A percentile compares a stretch with the other conserved stretches of the same genome.
These are phyloP conservation scores for Fusarium sp. DNA, from an alignment of 2,329 filamentous ascomycete genomes.

Conservation along the genomic window DNA sequence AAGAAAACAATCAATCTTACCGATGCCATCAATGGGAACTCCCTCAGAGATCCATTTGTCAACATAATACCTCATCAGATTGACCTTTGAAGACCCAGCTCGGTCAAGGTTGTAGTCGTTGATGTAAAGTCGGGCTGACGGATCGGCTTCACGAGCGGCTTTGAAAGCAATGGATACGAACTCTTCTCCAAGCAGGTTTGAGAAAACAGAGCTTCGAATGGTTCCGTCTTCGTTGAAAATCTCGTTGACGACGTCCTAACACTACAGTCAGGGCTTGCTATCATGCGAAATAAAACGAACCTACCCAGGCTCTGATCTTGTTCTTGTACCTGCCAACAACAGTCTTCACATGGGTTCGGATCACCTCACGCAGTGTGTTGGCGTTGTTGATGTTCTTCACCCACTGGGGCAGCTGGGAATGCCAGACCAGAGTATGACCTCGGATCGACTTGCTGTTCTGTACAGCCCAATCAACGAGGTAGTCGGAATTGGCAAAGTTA, in stretches of 20 bases:
- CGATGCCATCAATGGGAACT: conserved; percentile 60
- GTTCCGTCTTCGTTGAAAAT: conserved; percentile 75
- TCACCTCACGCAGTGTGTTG: conserved; percentile 66
- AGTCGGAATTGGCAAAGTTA: conserved; percentile 72
- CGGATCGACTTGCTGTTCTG: conserved; percentile 72
- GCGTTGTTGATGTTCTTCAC: conserved; percentile 70
- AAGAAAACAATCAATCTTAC: too few relatives aligned
- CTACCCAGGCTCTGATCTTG: conserved; percentile 72
- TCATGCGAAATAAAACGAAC: conserved; percentile 11
- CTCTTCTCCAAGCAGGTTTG: conserved; percentile 77
- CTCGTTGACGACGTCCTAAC: conserved; percentile 74
- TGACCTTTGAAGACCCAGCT: conserved; percentile 73
- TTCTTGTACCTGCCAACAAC: conserved; percentile 74
- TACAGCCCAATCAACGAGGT: conserved; percentile 71
- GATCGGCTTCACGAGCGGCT: conserved; percentile 77
- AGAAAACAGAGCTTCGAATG: conserved; percentile 75
- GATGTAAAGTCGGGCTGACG: conserved; percentile 79
- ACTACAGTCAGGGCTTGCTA: neutral
- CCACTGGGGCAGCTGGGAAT: conserved; percentile 73
- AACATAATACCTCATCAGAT: conserved; percentile 71
- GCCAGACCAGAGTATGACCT: conserved; percentile 78
- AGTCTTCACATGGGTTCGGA: conserved; percentile 73
- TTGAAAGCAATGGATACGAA: conserved; percentile 80
- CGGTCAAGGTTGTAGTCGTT: conserved; percentile 81
- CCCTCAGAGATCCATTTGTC: conserved; percentile 75